These are phyloP conservation scores for Populus hybrid DNA, from an alignment of 441 rosid species.

Conservation along the genomic window DNA sequence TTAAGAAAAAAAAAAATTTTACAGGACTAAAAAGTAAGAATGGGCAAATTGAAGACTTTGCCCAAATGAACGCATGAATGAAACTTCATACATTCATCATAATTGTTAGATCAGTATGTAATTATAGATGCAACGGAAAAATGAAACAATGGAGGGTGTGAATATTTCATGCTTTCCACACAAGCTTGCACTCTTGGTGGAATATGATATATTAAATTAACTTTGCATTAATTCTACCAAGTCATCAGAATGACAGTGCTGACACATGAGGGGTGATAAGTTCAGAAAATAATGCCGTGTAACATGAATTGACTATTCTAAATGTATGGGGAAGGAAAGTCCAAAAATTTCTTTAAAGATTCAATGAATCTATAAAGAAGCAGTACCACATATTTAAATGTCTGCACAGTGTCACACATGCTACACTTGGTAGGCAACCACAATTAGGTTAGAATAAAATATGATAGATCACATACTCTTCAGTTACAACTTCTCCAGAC, in stretches of 20 bases:
- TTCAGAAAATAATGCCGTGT: neutral
- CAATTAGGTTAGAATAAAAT: conserved; percentile 16
- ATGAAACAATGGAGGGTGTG: neutral
- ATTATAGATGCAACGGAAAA: neutral
- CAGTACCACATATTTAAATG: neutral
- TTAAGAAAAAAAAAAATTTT: neutral
- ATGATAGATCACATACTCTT: conserved; percentile 47
- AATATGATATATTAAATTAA: neutral
- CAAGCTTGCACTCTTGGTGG: neutral
- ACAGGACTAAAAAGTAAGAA: neutral
- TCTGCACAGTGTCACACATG: neutral
- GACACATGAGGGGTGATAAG: neutral
- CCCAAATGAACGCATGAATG: too few species aligned
- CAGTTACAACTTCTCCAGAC: conserved; percentile 85
- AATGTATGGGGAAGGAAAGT: neutral
- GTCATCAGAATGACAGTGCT: neutral
- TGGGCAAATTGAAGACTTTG: neutral
- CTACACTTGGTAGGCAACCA: conserved; percentile 11
- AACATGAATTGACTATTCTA: neutral
- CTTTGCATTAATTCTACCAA: neutral
- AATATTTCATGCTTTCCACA: neutral
- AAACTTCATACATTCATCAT: neutral
- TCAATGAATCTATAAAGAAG: neutral
- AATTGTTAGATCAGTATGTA: neutral
- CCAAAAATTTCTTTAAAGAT: neutral